Base-by-base conservation (phyloP, 1,139 yeast species). In the Saccharomycopsis crataegensis region DNA sequence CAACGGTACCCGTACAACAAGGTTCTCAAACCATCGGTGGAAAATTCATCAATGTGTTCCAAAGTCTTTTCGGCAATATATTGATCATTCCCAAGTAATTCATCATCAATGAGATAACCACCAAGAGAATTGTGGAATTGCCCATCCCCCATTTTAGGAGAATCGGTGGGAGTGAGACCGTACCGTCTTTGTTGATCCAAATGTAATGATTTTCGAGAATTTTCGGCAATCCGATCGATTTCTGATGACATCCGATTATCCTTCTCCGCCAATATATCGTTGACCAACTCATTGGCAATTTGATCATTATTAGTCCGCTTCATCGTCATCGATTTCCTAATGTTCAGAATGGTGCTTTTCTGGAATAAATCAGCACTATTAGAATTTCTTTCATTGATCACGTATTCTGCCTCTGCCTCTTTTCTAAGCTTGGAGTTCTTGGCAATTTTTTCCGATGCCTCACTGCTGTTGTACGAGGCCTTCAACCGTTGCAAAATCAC, bases 21-120 rank as follows among this genome's bases (percentile, higher is more conserved):
- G 0, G 99, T 94, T 64, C 99, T 78, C 57, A 93, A 73, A 1
- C 99, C 99, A 60, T 93, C 98, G 0, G 95, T 85, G 0, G 98
- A 90, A 65, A 91, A 93, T 57, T 88, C 96, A 61, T 93, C 98
- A 55, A 94, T 79, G 61, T 94, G 96, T 62, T 88, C 87, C 56
- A 93, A 72, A 0, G 98, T 93, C 59, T 81, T 82, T 64, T 91
- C 97, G 55, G 91, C 67, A 7, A 91, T 74, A 62, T 79, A 88
- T 59, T 80, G 90, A 28, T 89, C 96, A 63, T 88, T 86, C n/a
- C 77, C 67, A 9, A 86, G 73, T 46, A 88, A 65, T 12, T n/a
- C 17, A n/a, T 54, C 54, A 12, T 50, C 48, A 9, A 37, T 14
- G 16, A 54, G 34, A 46, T 49, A 51, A 36, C 47, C 49, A 11